Evolutionary conservation across 2,329 filamentous ascomycete species (phyloP), one percentile per base, ranked within the genome.

Genomic region (Ophiostoma montium): DNA sequence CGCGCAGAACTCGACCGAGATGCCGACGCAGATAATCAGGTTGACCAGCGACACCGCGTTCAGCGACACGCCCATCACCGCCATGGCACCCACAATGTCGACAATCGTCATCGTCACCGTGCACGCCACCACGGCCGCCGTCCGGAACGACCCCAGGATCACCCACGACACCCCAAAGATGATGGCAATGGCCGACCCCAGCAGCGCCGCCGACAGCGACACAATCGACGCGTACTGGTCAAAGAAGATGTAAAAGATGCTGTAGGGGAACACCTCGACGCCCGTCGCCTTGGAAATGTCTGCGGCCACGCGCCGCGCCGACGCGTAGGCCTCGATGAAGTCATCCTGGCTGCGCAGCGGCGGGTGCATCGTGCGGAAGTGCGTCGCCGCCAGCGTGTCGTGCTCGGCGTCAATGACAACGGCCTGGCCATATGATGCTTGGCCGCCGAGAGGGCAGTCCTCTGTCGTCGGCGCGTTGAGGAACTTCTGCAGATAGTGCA

Each of bases 181-280:
- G 55, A 95, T 85, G 23, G 75, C 86, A 13, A 96, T 71, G 0
- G 88, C 90, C 3, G 86, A 84, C 36, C 84, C 83, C 30, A 98
- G 75, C 1, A 98, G 76, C 0, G 82, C 78, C 1, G 76, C 82
- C 0, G 90, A 89, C 4, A 96, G 73, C 11, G 75, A 73, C 18
- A 94, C 79, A 53, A 98, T 96, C 51, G 77, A 78, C 6, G 86
- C 76, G 61, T 98, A 98, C 63, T 96, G 92, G 62, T 98, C 92
- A 63, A 98, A 98, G 75, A 96, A 98, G 63, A 98, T 89, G 69
- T 98, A 98, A 64, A 95, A 95, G 53, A 95, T 82, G 57, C 86
- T 94, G 69, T 98, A 98, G 0, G 92, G 87, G 72, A 98, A 98
- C 3, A 98, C 82, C 21, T 92, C 81, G 19, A 86, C 78, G 5